Percentiles rank a stretch among this genome's conserved stretches.
Conservation (phyloP, 225 moss, liverwort and hornwort species). For the Thuidium tamariscinum region DNA sequence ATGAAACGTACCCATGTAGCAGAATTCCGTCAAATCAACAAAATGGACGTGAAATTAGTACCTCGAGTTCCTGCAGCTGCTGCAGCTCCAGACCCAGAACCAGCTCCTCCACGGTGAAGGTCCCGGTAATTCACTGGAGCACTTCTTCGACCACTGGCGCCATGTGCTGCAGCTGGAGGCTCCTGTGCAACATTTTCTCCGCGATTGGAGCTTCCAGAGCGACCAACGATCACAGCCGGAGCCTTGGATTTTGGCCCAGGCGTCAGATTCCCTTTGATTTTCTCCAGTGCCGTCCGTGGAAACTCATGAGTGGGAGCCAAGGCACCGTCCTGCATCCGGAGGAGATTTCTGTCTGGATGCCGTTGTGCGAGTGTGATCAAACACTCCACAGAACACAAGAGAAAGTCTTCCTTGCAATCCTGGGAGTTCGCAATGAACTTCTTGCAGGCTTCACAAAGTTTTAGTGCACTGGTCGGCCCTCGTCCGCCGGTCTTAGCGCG, state of each 20-base stretch:
- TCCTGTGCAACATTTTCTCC: neutral
- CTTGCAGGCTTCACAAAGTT: neutral
- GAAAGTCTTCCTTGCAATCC: neutral
- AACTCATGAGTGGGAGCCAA: neutral
- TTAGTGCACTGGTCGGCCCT: neutral
- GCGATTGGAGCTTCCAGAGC: too few species aligned
- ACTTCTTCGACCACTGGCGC: too few species aligned
- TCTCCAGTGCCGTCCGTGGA: neutral
- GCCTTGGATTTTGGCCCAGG: too few species aligned
- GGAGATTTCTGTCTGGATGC: neutral
- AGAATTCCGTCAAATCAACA: too few species aligned
- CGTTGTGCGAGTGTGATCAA: neutral
- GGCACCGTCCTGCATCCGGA: neutral
- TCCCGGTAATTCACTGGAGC: neutral
- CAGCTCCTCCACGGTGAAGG: neutral
- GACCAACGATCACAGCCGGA: too few species aligned
- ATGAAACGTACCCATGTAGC: too few species aligned
- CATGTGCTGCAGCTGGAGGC: too few species aligned
- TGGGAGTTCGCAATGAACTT: neutral
- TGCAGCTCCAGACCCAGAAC: too few species aligned
- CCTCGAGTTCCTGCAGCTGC: neutral
- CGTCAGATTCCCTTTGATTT: neutral
- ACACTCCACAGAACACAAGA: neutral
- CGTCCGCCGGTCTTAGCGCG: accelerated
- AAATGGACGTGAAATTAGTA: neutral